Evolutionary conservation across 1,284 basidiomycete species (phyloP).

Genomic region (Austroboletus niveus): DNA sequence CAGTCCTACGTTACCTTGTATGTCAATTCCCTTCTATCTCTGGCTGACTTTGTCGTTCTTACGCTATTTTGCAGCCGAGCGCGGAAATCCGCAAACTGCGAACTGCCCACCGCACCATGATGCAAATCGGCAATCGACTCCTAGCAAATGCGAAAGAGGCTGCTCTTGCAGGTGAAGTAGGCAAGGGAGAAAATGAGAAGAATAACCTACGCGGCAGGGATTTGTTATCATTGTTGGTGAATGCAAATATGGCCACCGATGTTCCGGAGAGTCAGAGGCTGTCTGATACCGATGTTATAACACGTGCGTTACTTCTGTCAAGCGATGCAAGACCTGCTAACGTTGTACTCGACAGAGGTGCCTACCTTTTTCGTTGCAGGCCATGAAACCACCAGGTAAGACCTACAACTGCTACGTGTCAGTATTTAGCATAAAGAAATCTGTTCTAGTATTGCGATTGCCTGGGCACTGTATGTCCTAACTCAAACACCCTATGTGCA

Average conservation of each 20-base stretch:
- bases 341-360: slow-evolving; percentile 30
- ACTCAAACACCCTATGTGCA: slow-evolving; percentile 56
- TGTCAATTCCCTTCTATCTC: not conserved
- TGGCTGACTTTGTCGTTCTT: not conserved
- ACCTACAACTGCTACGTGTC: not conserved
- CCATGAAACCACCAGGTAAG: slow-evolving; percentile 73
- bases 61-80: not conserved
- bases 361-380: slow-evolving; percentile 52
- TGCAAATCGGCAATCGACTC: slow-evolving; percentile 43
- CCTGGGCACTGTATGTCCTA: slow-evolving; percentile 68
- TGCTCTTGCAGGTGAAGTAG: slow-evolving; percentile 19
- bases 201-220: slow-evolving; percentile 39
- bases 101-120: slow-evolving; percentile 22
- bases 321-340: not conserved
- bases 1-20: not conserved
- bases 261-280: slow-evolving; percentile 58
- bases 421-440: not conserved
- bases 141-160: slow-evolving; percentile 45
- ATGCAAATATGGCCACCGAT: slow-evolving; percentile 62
- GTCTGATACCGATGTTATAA: slow-evolving; percentile 70
- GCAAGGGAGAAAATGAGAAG: slow-evolving; percentile 26
- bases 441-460: slow-evolving; percentile 42
- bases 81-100: slow-evolving; percentile 1
- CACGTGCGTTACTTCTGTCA: slow-evolving; percentile 48
- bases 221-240: slow-evolving; percentile 54